Percentiles rank a stretch among this genome's conserved stretches.
phyloP scores from a whole-genome alignment of 345 rosid species.

The Kandelia obovata region DNA sequence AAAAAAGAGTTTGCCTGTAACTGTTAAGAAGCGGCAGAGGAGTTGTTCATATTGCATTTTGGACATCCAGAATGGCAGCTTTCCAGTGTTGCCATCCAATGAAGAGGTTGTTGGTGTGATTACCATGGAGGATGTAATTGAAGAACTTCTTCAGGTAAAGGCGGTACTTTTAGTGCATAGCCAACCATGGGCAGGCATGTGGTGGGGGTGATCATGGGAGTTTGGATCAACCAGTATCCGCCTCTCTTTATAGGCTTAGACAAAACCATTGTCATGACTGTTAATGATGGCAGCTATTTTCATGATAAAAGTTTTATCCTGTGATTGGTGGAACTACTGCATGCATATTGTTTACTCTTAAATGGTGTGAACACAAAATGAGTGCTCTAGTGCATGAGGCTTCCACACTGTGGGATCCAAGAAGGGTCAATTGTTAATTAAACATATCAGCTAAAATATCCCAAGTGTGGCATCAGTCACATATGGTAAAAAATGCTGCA shows the following conservation, averaged over 20 bases:
- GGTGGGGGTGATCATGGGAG: background rate
- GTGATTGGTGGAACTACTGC: background rate
- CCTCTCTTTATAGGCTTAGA: background rate
- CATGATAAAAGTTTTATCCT: background rate
- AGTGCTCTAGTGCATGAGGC: too few relatives aligned
- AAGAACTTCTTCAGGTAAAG: slow-evolving; percentile 94
- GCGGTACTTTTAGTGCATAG: background rate
- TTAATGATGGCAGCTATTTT: slow-evolving; percentile 1
- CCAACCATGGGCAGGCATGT: background rate
- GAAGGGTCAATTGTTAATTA: too few relatives aligned
- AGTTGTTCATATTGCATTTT: slow-evolving; percentile 88
- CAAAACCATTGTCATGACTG: slow-evolving; percentile 2
- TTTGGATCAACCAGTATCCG: background rate
- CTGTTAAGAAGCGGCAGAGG: slow-evolving; percentile 81
- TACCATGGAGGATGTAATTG: slow-evolving; percentile 93
- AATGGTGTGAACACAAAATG: background rate
- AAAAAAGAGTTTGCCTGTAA: slow-evolving; percentile 46
- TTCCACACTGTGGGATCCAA: too few relatives aligned
- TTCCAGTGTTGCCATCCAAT: slow-evolving; percentile 60
- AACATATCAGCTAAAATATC: background rate
- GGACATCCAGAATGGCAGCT: slow-evolving; percentile 66
- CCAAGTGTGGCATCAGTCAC: too few relatives aligned
- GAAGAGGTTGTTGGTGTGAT: slow-evolving; percentile 90
- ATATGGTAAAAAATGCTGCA: background rate
- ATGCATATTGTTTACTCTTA: slow-evolving; percentile 1